These are phyloP conservation scores for Gyrodon lividus DNA, from an alignment of 768 basidiomycete species.

Conservation along the genomic window DNA sequence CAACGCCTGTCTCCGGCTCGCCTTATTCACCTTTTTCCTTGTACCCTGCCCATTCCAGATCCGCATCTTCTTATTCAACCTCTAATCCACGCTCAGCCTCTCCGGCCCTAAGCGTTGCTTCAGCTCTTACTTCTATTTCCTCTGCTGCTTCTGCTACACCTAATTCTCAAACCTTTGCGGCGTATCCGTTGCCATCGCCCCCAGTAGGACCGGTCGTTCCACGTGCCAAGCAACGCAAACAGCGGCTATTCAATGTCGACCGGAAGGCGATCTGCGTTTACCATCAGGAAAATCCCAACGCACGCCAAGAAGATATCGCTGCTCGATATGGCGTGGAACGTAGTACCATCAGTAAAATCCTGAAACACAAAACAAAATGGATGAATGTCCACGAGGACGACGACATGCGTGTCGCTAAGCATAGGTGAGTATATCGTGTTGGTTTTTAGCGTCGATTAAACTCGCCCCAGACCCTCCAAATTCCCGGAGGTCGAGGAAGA, in stretches of 20 bases:
- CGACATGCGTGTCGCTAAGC: constrained; percentile 60
- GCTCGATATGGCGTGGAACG: constrained; percentile 75
- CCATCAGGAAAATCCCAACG: constrained; percentile 59
- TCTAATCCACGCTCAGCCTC: constrained; percentile 57
- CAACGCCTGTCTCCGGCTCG: constrained; percentile 45
- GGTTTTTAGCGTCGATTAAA: constrained; percentile 10
- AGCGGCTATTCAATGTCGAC: constrained; percentile 71
- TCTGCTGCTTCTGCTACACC: constrained; percentile 33
- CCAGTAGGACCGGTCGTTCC: constrained; percentile 30
- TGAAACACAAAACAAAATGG: constrained; percentile 85
- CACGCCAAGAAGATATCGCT: constrained; percentile 85
- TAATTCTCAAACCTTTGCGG: constrained; percentile 30
- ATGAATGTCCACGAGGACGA: constrained; percentile 62
- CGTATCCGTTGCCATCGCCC: constrained; percentile 29
- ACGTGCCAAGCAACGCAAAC: constrained; percentile 59
- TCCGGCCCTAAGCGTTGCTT: constrained; percentile 59
- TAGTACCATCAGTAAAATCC: constrained; percentile 91
- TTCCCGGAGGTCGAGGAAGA: constrained; percentile 74
- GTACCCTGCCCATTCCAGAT: constrained; percentile 46
- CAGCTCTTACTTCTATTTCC: constrained; percentile 54
- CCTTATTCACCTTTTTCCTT: constrained; percentile 46
- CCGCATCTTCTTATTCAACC: constrained; percentile 41
- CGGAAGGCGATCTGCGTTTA: constrained; percentile 74
- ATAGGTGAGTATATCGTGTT: constrained; percentile 46
- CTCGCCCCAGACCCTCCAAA: constrained; percentile 61